These are phyloP conservation scores for Aspergillus spinulosporus DNA, from an alignment of 2,329 filamentous ascomycete species.

Conservation along the genomic window DNA sequence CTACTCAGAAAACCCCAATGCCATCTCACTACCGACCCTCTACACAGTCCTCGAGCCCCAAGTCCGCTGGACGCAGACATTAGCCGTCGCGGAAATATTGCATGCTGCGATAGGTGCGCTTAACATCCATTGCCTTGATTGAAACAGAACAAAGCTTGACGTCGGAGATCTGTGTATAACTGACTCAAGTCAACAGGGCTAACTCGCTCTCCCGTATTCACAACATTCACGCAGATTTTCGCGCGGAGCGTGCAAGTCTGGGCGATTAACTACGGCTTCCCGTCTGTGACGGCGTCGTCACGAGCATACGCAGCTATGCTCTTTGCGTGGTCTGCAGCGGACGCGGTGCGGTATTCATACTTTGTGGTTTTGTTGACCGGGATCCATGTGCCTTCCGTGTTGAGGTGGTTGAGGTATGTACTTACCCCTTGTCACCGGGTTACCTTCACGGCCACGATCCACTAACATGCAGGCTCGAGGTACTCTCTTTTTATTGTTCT, in stretches of 20 bases:
- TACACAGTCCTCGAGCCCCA: slow-evolving; percentile 29
- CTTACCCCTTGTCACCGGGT: no score
- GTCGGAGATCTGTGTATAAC: background rate
- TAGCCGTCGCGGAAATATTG: slow-evolving; percentile 30
- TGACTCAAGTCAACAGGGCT: slow-evolving; percentile 22
- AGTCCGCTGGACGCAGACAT: slow-evolving; percentile 29
- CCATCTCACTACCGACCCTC: background rate
- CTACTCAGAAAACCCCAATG: slow-evolving; percentile 5
- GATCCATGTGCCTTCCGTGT: slow-evolving; percentile 11
- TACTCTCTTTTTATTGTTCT: slow-evolving; percentile 32
- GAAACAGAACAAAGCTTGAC: no score
- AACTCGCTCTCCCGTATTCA: slow-evolving; percentile 31
- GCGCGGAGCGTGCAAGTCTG: slow-evolving; percentile 35
- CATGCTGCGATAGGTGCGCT: slow-evolving; percentile 27
- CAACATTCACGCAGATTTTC: slow-evolving; percentile 34
- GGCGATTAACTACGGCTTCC: slow-evolving; percentile 32
- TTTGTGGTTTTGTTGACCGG: slow-evolving; percentile 27
- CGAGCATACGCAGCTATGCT: slow-evolving; percentile 28
- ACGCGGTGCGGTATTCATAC: slow-evolving; percentile 30
- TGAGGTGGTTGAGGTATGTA: slow-evolving; percentile 30
- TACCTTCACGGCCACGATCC: no score
- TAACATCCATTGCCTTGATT: background rate
- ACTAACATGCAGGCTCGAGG: slow-evolving; percentile 13
- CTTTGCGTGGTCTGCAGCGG: slow-evolving; percentile 31
- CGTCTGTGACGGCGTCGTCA: slow-evolving; percentile 21